Conservation (phyloP, 2,329 filamentous ascomycete species). For the Tolypocladium cylindrosporum region DNA sequence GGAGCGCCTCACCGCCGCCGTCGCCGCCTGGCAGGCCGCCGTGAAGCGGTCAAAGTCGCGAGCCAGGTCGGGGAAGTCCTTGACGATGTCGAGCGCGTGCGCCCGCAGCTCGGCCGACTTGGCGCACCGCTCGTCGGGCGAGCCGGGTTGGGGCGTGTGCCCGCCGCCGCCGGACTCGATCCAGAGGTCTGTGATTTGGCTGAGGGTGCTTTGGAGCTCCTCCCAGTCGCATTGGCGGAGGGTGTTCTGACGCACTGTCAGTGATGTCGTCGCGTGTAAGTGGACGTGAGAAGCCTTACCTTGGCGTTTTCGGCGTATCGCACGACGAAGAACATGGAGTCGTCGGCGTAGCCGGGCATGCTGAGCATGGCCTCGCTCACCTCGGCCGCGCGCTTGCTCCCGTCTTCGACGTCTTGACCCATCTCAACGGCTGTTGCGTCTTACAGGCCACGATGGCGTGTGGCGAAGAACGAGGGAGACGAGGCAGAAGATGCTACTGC, state of each 20-base stretch:
- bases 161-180: slow-evolving; percentile 1
- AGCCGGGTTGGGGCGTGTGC: slow-evolving; percentile 1
- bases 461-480: background rate
- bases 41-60: slow-evolving; percentile 17
- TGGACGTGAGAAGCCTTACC: slow-evolving; percentile 7
- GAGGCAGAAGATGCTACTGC: background rate
- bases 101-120: slow-evolving; percentile 11
- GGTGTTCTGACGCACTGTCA: slow-evolving; percentile 6
- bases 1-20: background rate
- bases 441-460: background rate
- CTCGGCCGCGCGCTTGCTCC: slow-evolving; percentile 15
- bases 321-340: slow-evolving; percentile 18
- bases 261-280: background rate
- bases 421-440: background rate
- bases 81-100: slow-evolving; percentile 11
- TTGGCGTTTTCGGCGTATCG: slow-evolving; percentile 14
- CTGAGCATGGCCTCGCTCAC: slow-evolving; percentile 15
- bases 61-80: slow-evolving; percentile 16
- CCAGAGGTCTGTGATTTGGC: slow-evolving; percentile 10
- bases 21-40: slow-evolving; percentile 7
- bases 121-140: slow-evolving; percentile 1
- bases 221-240: slow-evolving; percentile 15
- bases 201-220: slow-evolving; percentile 10
- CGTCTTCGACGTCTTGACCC: slow-evolving; percentile 1
- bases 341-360: slow-evolving; percentile 17